These are phyloP conservation scores for Lactarius hatsudake DNA, from an alignment of 768 basidiomycete species.

Conservation along the genomic window DNA sequence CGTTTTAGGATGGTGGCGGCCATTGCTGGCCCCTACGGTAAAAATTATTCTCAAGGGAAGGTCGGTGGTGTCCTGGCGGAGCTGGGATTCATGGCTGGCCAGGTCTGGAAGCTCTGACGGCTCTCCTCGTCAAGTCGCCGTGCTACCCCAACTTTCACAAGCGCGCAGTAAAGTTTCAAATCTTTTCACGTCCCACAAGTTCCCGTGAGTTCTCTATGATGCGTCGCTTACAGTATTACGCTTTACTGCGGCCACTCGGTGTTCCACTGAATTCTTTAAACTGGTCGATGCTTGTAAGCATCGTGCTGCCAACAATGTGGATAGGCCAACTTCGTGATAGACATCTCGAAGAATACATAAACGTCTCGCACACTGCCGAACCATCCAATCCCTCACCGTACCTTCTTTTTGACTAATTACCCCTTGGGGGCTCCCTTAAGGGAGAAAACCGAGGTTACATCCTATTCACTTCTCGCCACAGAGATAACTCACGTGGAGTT, in stretches of 20 bases:
- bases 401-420: background rate
- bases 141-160: background rate
- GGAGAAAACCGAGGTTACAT: background rate
- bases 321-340: background rate
- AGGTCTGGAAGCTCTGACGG: slow-evolving; percentile 66
- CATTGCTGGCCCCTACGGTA: slow-evolving; percentile 74
- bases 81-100: slow-evolving; percentile 56
- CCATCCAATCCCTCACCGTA: background rate
- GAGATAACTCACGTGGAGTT: background rate
- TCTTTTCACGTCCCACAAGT: background rate
- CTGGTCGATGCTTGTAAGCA: background rate
- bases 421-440: background rate
- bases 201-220: background rate
- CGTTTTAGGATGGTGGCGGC: slow-evolving; percentile 64
- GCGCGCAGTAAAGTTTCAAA: background rate
- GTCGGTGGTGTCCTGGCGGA: slow-evolving; percentile 65
- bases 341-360: background rate
- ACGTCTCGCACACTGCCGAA: background rate
- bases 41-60: slow-evolving; percentile 70
- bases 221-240: background rate
- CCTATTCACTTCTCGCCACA: background rate
- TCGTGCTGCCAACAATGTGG: background rate
- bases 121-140: background rate
- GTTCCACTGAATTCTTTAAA: background rate
- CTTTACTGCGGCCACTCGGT: background rate